phyloP scores from a whole-genome alignment of 1,284 basidiomycete genomes.

The Heliocybe sulcata region DNA sequence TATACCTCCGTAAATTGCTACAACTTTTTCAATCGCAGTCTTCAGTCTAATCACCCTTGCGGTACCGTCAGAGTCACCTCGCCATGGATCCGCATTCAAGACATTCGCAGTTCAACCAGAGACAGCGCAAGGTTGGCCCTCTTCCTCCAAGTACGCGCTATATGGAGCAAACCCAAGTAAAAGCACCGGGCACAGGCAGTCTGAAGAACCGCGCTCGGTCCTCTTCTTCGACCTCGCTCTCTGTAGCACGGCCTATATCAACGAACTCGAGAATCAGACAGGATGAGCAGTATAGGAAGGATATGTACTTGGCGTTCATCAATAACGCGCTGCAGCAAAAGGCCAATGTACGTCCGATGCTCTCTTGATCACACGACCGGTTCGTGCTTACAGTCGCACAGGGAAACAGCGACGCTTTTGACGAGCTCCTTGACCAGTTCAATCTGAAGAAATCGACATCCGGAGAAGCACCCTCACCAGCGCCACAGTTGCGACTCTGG shows the following conservation, averaged over 20 bases:
- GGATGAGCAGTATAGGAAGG: slow-evolving; percentile 66
- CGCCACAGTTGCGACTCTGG: slow-evolving; percentile 64
- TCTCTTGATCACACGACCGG: slow-evolving; percentile 9
- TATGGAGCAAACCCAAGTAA: slow-evolving; percentile 32
- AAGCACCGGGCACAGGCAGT: slow-evolving; percentile 33
- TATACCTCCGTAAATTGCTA: not conserved
- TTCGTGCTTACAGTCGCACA: slow-evolving; percentile 21
- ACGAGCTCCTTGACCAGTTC: slow-evolving; percentile 69
- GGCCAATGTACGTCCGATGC: slow-evolving; percentile 40
- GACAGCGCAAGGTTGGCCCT: slow-evolving; percentile 61
- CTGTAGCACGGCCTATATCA: slow-evolving; percentile 53
- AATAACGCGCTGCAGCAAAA: slow-evolving; percentile 78
- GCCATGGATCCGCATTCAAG: slow-evolving; percentile 72
- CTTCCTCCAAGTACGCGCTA: slow-evolving; percentile 32
- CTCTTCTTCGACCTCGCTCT: slow-evolving; percentile 22
- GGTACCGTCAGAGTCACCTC: not conserved
- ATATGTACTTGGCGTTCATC: slow-evolving; percentile 83
- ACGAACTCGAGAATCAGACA: slow-evolving; percentile 73
- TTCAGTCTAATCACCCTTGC: not conserved
- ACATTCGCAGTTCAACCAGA: slow-evolving; percentile 63
- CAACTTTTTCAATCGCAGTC: not conserved
- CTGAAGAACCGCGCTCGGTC: slow-evolving; percentile 28
- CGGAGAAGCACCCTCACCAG: slow-evolving; percentile 30
- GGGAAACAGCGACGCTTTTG: slow-evolving; percentile 62
- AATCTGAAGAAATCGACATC: slow-evolving; percentile 37